Percentiles rank a stretch among this genome's conserved stretches.
Conservation (phyloP, 345 rosid species). For the Ceriops decandra region DNA sequence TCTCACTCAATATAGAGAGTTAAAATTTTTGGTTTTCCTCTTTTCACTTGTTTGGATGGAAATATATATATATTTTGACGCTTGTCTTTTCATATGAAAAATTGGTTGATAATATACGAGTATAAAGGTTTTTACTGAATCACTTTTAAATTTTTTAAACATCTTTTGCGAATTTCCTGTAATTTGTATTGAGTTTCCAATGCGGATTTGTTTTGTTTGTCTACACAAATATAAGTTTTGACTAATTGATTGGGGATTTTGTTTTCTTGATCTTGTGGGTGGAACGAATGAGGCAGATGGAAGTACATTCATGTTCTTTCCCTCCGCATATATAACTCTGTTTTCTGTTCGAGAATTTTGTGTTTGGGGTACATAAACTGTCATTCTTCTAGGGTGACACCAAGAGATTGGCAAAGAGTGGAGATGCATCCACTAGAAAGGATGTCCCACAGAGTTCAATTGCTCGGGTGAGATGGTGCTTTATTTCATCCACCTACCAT, state of each 20-base stretch:
- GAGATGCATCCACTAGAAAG: conserved; percentile 57
- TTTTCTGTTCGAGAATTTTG: neutral
- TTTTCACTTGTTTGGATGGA: neutral
- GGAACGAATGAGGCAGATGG: conserved; percentile 59
- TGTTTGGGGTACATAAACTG: conserved; percentile 1
- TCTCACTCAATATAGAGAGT: conserved; percentile 81
- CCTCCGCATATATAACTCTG: neutral
- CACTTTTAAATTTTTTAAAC: neutral
- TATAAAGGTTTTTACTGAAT: too few relatives aligned
- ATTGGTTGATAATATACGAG: too few relatives aligned
- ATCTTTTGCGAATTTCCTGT: neutral
- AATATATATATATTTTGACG: neutral
- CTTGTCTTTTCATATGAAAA: neutral
- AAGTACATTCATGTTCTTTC: conserved; percentile 43
- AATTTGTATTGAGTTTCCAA: neutral
- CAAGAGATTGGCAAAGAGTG: conserved; percentile 67
- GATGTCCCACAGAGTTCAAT: conserved; percentile 49
- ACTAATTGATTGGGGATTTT: conserved; percentile 12
- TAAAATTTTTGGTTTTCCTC: conserved; percentile 9
- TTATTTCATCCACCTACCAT: neutral
- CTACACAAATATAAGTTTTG: neutral
- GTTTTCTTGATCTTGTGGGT: conserved; percentile 18
- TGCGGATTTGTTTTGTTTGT: neutral
- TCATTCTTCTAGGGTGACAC: conserved; percentile 63
- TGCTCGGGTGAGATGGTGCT: conserved; percentile 43